Evolutionary conservation across 805 yeast genomes (phyloP), one percentile per base, ranked within the genome.

Genomic region (Saitoella complicata): DNA sequence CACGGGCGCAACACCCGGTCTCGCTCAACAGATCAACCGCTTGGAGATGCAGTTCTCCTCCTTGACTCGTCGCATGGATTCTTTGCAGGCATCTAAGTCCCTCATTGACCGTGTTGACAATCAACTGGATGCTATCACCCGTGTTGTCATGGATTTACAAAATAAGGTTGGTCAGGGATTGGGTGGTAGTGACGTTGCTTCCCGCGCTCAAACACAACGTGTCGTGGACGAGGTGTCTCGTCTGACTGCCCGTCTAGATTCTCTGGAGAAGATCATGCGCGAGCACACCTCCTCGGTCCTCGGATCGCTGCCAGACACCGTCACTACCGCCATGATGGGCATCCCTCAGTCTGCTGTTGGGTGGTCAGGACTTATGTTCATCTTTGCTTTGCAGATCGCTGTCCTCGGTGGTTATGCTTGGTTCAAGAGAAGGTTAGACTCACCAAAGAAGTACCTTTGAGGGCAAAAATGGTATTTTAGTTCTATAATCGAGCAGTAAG

Each of bases 261-360:
- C 38, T 8, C 41, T 49, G 12, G 52, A 53, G 39, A 32, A 32
- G 34, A 31, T 52, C 6, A 48, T 58, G 10, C 47, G 46, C 31
- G 60, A 58, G 39, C 61, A 57, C 42, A 54, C 60, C 4, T 40
- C 54, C 29, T 51, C 51, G 39, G 21, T 55, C 30, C 44, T 55
- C 42, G 57, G 55, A 5, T 36, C 53, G 8, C 39, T 56, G 8
- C 53, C 58, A 9, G 57, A 53, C 36, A 49, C 57, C 2, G 48
- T 57, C 38, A 43, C 51, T 12, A 50, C 42, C 4, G 59, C 59
- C 11, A 39, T 55, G 30, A 43, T 41, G 13, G 49, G 49, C 12
- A 55, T 58, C 21, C 59, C 58, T 2, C 56, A 21, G 21, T 21
- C 21, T 21, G 21, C 58, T 10, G 48, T 53, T 42, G 45, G 54